Base-by-base conservation (phyloP, 768 basidiomycete genomes). In the Pleurotus platypus region DNA sequence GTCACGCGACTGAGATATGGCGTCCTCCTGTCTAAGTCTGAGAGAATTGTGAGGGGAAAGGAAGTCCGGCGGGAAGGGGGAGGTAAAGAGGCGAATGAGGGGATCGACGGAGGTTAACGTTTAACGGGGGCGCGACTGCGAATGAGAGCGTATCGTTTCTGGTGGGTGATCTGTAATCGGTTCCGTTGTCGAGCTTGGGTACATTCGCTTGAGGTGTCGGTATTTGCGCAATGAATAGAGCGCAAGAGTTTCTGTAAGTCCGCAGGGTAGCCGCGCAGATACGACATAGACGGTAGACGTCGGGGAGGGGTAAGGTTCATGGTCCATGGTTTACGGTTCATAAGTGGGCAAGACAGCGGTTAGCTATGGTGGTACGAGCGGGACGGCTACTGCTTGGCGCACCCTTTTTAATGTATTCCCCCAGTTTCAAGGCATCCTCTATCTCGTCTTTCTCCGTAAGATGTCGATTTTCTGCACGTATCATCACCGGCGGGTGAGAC, bases 331-430 rank as follows among this genome's bases (percentile, higher is more conserved):
- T 30, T 1, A 7, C 9, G 6, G 27, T n/a, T 43, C n/a, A 2
- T 45, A 7, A 45, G 13, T 16, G 15, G 42, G 9, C n/a, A 7
- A 11, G n/a, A 13, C 42, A 5, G 13, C 42, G 20, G 42, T 45
- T 45, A 35, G 30, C 8, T 35, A 12, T 16, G n/a, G 22, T 18
- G 24, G 24, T 20, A 45, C 6, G 15, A 5, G 47, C 22, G 35
- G 42, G 16, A 53, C 38, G 56, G 53, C 3, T 39, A 13, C 42
- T 20, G 7, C 2, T 39, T 40, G 13, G 43, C 81, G 60, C 63
- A 89, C 92, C 92, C 64, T 90, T 89, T 73, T 86, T 90, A 70
- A 94, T 92, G 62, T 91, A 92, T 67, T 92, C 90, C 11, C 85
- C 89, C 27, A 92, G 70, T 58, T 78, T 80, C 57, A 92, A 71